Evolutionary conservation across 1,139 yeast species (phyloP).

Genomic region (Kodamaea fungicola): DNA sequence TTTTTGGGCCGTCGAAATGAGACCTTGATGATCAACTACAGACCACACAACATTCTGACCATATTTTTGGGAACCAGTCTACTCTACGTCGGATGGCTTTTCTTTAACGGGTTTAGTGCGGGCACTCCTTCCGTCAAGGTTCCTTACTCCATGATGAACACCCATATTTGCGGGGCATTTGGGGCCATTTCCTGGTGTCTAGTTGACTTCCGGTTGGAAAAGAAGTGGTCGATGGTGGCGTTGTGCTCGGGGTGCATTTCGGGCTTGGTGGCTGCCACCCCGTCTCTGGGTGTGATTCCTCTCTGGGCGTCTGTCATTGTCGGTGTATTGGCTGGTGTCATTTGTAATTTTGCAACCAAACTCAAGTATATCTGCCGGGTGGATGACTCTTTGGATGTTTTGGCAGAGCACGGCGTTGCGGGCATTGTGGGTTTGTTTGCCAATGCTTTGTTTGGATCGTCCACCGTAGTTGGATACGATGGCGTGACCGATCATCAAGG

Average conservation of each 20-base stretch:
- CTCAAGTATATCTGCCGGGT: conserved; percentile 76
- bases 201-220: conserved; percentile 81
- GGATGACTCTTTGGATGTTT: conserved; percentile 91
- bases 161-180: conserved; percentile 83
- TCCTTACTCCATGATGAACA: conserved; percentile 84
- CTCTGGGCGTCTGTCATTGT: conserved; percentile 87
- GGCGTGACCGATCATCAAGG: conserved; percentile 78
- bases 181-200: conserved; percentile 94
- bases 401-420: conserved; percentile 98
- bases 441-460: conserved; percentile 84
- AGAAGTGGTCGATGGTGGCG: conserved; percentile 93
- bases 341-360: conserved; percentile 89
- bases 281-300: conserved; percentile 87
- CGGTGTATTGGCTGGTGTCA: conserved; percentile 76
- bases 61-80: conserved; percentile 74
- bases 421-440: conserved; percentile 86
- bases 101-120: conserved; percentile 84
- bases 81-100: conserved; percentile 77
- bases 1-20: conserved; percentile 83
- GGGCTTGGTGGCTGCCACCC: conserved; percentile 95
- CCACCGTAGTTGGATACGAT: conserved; percentile 87
- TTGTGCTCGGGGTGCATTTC: conserved; percentile 93
- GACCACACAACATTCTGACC: conserved; percentile 93
- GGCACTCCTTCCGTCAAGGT: conserved; percentile 63
- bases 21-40: conserved; percentile 77